Base-by-base conservation (phyloP, 2,329 filamentous ascomycete species). In the Leptosphaerulina australis region DNA sequence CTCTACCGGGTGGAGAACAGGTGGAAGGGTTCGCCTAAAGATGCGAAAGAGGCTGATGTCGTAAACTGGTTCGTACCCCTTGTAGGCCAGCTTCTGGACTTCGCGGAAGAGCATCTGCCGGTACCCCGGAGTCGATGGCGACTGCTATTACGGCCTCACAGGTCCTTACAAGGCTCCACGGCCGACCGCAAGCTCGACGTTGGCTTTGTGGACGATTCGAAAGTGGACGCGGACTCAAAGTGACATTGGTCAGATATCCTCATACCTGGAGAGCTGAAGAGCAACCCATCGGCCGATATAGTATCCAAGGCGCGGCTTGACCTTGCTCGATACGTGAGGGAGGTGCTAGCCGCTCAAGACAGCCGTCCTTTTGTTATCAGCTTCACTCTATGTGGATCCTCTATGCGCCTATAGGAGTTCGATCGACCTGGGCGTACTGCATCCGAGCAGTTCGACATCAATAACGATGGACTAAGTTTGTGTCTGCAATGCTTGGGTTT, bases 321-420 rank as follows among this genome's bases (percentile, higher is more conserved):
- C 55, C 62, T 80, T 1, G 72, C 60, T 14, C 74, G 60, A 49
- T 81, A 80, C 58, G 73, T 67, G 0, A 74, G 72, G 46, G 75
- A 81, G 57, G 73, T 79, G 2, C 63, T 81, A 11, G 62, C 69
- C 36, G 57, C 57, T 36, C 44, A 63, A 44, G 52, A 57, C 39
- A 62, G 50, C 24, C 59, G 58, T 40, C 56, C 60, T 37, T 81
- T 79, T 54, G 72, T 78, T 45, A 59, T 80, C 10, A 76, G 74
- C 45, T 81, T 82, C 67, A 80, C 77, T 3, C 50, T 81, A 11
- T 81, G 70, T 46, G 69, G 76, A 53, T 70, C 72, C 46, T 54
- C 75, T 9, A 78, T 81, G 72, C 72, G 75, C 35, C 56, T 80
- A 47, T 81, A 68, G 77, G 65, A 63, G 46, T 81, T 80, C 65